Evolutionary conservation across 1,284 basidiomycete genomes (phyloP), one percentile per base, ranked within the genome.

Genomic region (Anthracocystis panici-leucophaei): DNA sequence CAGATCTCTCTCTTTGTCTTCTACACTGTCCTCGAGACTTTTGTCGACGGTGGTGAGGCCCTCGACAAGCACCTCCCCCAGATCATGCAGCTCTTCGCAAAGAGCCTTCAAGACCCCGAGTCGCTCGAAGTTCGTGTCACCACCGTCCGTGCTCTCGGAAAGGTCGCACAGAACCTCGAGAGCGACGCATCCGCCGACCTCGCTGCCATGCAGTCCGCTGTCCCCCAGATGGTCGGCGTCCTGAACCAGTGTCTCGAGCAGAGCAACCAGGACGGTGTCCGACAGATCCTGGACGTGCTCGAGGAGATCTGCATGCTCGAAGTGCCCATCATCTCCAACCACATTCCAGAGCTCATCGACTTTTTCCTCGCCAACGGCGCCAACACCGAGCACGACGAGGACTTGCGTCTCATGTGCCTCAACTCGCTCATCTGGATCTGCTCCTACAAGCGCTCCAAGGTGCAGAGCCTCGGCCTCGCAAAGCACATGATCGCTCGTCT

Each of bases 401-500:
- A 93, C 54, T 90, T 97, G 68, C 92, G 97, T 70, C 90, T 95
- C 72, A 92, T 97, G 85, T 92, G 93, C 27, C 90, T 99, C 65
- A 99, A 98, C 84, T 93, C 94, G 21, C 90, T 99, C 35, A 93
- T 94, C 83, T 99, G 96, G 96, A 80, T 94, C 92, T 52, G 91
- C 97, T 66, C 92, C 93, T 84, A 83, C 83, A 99, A 98, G 91
- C 97, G 97, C 88, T 92, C 92, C 70, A 97, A 96, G 87, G 91
- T 99, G 44, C 94, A 97, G 87, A 90, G 90, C 79, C 89, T 95
- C 70, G 90, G 91, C 82, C 89, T 99, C 57, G 94, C 94, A 20
- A 91, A 91, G 71, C 90, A 91, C 41, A 95, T 99, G 82, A 90
- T 99, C 65, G 91, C 93, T 80, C 92, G 93, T 33, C 90, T 99